Conservation (phyloP, 495 filamentous ascomycete genomes). For the Aspergillus olivimuriae region DNA sequence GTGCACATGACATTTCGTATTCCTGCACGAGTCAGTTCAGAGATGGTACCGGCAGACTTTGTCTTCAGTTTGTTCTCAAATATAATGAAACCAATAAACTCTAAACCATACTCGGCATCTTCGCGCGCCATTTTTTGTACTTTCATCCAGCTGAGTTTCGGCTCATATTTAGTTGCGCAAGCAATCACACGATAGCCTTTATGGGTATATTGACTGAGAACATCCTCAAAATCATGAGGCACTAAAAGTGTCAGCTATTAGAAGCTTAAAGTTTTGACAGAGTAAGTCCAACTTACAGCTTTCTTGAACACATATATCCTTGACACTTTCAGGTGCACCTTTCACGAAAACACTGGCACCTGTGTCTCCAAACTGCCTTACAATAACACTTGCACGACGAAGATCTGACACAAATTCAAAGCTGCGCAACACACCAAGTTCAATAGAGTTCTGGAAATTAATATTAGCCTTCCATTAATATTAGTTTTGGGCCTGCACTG, state of each 20-base stretch:
- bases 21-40: conserved; percentile 75
- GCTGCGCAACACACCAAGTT: conserved; percentile 77
- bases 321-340: conserved; percentile 94
- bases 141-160: conserved; percentile 84
- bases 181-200: conserved; percentile 96
- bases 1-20: conserved; percentile 97
- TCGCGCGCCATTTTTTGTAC: conserved; percentile 85
- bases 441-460: conserved; percentile 42
- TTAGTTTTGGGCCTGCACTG: too few species aligned
- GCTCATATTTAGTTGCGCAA: conserved; percentile 83
- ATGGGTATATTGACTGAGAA: conserved; percentile 84
- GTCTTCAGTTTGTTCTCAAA: conserved; percentile 98
- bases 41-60: conserved; percentile 66
- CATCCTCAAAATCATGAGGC: conserved; percentile 82
- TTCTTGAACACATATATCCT: conserved; percentile 77
- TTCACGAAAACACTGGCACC: conserved; percentile 88
- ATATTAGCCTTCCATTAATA: too few species aligned
- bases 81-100: conserved; percentile 92
- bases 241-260: conserved; percentile 42
- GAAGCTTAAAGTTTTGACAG: neutral
- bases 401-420: conserved; percentile 99
- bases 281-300: conserved; percentile 55
- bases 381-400: conserved; percentile 86
- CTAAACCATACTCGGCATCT: conserved; percentile 74
- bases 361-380: conserved; percentile 72